Percentiles rank a stretch among this genome's conserved stretches.
Evolutionary conservation across 495 filamentous ascomycete genomes (phyloP).

Genomic region (Penicillium simplicissimum): DNA sequence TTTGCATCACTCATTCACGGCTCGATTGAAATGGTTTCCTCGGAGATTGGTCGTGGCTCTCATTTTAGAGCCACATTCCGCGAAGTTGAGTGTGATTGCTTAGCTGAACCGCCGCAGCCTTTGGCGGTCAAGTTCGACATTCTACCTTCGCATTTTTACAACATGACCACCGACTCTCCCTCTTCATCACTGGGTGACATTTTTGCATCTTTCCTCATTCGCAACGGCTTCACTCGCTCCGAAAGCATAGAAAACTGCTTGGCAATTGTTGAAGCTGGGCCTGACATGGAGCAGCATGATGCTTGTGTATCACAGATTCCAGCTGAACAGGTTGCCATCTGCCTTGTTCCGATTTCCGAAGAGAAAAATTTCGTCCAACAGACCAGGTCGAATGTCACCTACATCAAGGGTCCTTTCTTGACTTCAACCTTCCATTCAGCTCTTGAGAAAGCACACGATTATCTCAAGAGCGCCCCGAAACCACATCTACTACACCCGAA

Average conservation of each 20-base stretch:
- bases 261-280: slow-evolving; percentile 9
- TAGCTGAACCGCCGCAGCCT: not conserved
- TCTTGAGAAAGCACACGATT: slow-evolving; percentile 3
- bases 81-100: slow-evolving; percentile 4
- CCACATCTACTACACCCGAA: not conserved
- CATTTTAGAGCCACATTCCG: slow-evolving; percentile 21
- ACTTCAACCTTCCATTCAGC: not conserved
- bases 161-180: not conserved
- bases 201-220: not conserved
- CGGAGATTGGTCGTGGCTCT: slow-evolving; percentile 13
- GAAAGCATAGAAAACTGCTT: slow-evolving; percentile 2
- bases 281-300: slow-evolving; percentile 7
- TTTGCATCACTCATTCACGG: slow-evolving; percentile 19
- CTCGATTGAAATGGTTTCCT: slow-evolving; percentile 15
- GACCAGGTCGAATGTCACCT: slow-evolving; percentile 5
- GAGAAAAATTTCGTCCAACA: not conserved
- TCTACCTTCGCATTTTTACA: slow-evolving; percentile 8
- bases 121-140: not conserved
- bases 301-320: slow-evolving; percentile 5
- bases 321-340: slow-evolving; percentile 14
- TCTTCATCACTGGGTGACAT: not conserved
- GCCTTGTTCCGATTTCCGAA: slow-evolving; percentile 12
- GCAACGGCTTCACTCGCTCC: slow-evolving; percentile 1
- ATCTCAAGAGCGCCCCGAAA: not conserved
- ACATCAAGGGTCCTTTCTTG: not conserved